phyloP scores from a whole-genome alignment of 805 yeast species.

The Saccharomycopsis sp. region DNA sequence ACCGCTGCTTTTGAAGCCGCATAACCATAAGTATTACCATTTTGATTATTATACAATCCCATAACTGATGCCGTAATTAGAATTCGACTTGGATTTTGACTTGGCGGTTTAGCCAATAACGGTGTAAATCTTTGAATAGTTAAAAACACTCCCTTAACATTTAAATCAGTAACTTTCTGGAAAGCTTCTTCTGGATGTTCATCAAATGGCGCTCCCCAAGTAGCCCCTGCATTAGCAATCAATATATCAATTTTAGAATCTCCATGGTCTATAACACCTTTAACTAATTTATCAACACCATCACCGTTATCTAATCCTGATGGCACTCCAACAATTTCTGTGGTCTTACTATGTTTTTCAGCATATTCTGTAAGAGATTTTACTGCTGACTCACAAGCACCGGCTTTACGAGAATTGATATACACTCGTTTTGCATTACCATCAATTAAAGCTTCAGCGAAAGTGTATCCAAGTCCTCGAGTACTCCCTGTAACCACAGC shows the following conservation, averaged over 20 bases:
- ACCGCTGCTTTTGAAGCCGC: constrained; percentile 71
- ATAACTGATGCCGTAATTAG: constrained; percentile 63
- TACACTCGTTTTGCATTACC: constrained; percentile 59
- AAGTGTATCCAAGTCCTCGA: constrained; percentile 63
- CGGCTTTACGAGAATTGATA: constrained; percentile 55
- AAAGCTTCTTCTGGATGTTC: constrained; percentile 55
- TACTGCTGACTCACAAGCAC: constrained; percentile 55
- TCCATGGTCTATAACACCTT: constrained; percentile 33
- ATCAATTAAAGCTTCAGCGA: constrained; percentile 55
- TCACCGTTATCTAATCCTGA: constrained; percentile 48
- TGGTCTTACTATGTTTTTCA: constrained; percentile 21
- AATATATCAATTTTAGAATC: constrained; percentile 47
- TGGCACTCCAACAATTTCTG: constrained; percentile 40
- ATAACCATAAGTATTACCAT: constrained; percentile 55
- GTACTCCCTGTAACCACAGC: constrained; percentile 72
- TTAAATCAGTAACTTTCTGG: constrained; percentile 55
- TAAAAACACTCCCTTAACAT: constrained; percentile 61
- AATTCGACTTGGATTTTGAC: constrained; percentile 48
- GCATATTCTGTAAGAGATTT: constrained; percentile 28
- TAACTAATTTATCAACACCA: constrained; percentile 41
- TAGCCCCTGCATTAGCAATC: constrained; percentile 73
- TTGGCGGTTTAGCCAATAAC: constrained; percentile 45
- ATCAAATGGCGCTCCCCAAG: constrained; percentile 65
- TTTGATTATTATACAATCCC: constrained; percentile 35
- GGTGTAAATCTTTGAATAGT: constrained; percentile 60